Percentiles rank a stretch among this genome's conserved stretches.
Evolutionary conservation across 768 basidiomycete species (phyloP).

Genomic region (Baorangia bicolor): DNA sequence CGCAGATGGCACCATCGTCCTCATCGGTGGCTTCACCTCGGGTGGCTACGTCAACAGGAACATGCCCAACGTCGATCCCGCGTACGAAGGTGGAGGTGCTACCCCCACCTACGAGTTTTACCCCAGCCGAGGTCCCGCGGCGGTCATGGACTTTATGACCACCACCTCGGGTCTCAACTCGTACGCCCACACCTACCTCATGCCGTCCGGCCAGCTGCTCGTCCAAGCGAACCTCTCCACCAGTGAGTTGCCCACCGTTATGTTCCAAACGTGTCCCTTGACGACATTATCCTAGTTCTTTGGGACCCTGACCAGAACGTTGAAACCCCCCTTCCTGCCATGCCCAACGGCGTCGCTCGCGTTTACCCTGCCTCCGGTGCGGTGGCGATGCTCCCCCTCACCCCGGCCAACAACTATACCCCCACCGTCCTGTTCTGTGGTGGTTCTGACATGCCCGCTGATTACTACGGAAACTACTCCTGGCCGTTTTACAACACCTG

Average conservation of each 20-base stretch:
- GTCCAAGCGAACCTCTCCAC: conserved; percentile 77
- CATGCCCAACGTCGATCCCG: conserved; percentile 62
- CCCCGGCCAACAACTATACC: conserved; percentile 82
- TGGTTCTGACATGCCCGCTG: conserved; percentile 74
- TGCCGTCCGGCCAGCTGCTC: conserved; percentile 73
- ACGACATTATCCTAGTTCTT: conserved; percentile 34
- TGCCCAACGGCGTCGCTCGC: conserved; percentile 72
- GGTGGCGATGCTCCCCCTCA: conserved; percentile 86
- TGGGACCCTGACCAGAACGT: conserved; percentile 55
- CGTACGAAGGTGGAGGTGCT: conserved; percentile 57
- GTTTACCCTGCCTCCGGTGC: conserved; percentile 92
- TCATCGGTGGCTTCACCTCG: conserved; percentile 76
- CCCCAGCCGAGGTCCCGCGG: conserved; percentile 54
- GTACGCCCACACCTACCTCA: conserved; percentile 70
- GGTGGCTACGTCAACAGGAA: conserved; percentile 80
- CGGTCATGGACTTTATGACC: conserved; percentile 62
- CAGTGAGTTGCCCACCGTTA: conserved; percentile 42
- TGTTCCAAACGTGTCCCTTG: not conserved
- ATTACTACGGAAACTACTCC: conserved; percentile 74
- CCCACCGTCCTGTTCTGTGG: conserved; percentile 91
- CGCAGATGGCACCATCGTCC: conserved; percentile 69
- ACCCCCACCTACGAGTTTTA: conserved; percentile 83
- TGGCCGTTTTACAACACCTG: conserved; percentile 73
- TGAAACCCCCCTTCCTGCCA: conserved; percentile 65
- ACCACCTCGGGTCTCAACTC: conserved; percentile 76